phyloP scores from a whole-genome alignment of 345 rosid genomes.

The Eutrema yunnanense region DNA sequence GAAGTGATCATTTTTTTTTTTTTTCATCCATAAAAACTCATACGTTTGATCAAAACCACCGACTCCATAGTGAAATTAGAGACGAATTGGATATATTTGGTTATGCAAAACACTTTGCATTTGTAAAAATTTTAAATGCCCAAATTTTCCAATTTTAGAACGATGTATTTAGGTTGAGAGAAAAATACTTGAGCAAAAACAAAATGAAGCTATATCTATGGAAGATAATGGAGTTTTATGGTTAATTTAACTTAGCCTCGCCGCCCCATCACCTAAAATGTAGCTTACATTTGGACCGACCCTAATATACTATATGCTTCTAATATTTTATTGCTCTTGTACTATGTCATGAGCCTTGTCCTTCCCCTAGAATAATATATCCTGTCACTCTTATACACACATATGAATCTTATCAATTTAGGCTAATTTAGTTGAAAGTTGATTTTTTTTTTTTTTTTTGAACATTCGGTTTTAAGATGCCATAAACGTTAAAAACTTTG shows the following conservation, averaged over 20 bases:
- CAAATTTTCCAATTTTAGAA: too few species aligned
- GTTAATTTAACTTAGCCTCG: slow-evolving; percentile 26
- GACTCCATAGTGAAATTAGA: too few species aligned
- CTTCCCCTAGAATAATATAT: slow-evolving; percentile 20
- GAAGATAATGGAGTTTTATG: slow-evolving; percentile 27
- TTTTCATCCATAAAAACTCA: too few species aligned
- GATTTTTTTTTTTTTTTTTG: too few species aligned
- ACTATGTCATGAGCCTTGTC: slow-evolving; percentile 33
- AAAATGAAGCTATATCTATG: too few species aligned
- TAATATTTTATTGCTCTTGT: slow-evolving; percentile 8
- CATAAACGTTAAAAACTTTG: neutral
- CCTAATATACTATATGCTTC: slow-evolving; percentile 3
- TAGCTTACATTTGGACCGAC: slow-evolving; percentile 30
- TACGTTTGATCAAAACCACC: too few species aligned
- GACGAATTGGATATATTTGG: too few species aligned
- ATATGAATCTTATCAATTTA: slow-evolving; percentile 8
- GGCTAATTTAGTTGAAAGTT: neutral
- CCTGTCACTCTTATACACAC: slow-evolving; percentile 20
- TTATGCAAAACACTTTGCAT: too few species aligned
- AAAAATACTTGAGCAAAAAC: too few species aligned
- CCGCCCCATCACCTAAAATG: slow-evolving; percentile 39
- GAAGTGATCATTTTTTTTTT: too few species aligned
- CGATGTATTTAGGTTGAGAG: too few species aligned
- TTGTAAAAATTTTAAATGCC: too few species aligned
- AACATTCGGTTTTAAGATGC: neutral